Base-by-base conservation (phyloP, 2,329 filamentous ascomycete species). In the Aspergillus sp. region DNA sequence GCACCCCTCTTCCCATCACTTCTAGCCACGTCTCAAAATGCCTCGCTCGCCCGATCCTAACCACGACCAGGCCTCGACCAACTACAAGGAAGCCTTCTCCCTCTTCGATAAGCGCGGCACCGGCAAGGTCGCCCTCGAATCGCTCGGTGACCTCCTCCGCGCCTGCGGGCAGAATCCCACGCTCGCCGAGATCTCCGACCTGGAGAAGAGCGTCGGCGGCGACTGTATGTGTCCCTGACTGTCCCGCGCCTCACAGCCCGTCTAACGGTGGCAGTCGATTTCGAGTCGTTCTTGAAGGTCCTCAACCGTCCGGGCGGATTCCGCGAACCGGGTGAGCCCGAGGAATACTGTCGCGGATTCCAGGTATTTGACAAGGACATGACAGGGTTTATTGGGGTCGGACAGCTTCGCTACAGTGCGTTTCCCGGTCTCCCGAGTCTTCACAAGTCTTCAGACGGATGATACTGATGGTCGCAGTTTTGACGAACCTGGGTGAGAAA, bases 81-180 rank as follows among this genome's bases (percentile, higher is more conserved):
- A 99, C 88, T 99, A 97, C 90, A 97, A 97, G 83, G 94, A 99
- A 87, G 94, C 94, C 65, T 99, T 99, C 78, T 92, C 92, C 68
- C 89, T 99, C 74, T 99, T 97, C 82, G 94, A 99, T 83, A 97
- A 97, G 87, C 93, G 94, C 75, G 94, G 94, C 71, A 96, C 90
- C 72, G 92, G 93, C 71, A 92, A 92, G 66, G 94, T 97, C 64
- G 78, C 88, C 38, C 81, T 92, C 73, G 88, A 93, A 62, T 88
- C 87, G 60, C 85, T 99, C 52, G 94, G 94, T 64, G 94, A 99
- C 73, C 84, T 99, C 56, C 86, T 99, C 62, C 89, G 94, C 71
- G 94, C 94, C 50, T 99, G 94, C 73, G 94, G 94, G 45, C 94
- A 99, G 81, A 99, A 99, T 78, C 94, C 94, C 42, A 99, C 94